These are phyloP conservation scores for Microbotryum lychnidis-dioicae DNA, from an alignment of 1,284 basidiomycete genomes.

Conservation along the genomic window DNA sequence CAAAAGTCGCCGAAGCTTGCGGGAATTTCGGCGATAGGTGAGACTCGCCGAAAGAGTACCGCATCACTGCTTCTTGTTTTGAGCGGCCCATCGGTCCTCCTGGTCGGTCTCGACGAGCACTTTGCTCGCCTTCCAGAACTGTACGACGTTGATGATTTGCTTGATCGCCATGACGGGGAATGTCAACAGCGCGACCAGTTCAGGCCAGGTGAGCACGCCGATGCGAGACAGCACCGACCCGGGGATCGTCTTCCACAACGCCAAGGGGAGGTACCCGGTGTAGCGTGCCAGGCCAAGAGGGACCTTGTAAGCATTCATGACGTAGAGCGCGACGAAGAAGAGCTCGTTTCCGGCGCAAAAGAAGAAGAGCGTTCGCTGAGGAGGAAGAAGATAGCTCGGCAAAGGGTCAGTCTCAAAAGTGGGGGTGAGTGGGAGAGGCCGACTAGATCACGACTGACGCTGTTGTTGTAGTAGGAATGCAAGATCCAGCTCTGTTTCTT, in stretches of 20 bases:
- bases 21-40: too few species aligned
- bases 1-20: too few species aligned
- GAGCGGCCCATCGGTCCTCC: slow-evolving; percentile 26
- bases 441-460: slow-evolving; percentile 45
- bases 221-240: slow-evolving; percentile 23
- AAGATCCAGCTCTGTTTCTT: slow-evolving; percentile 87
- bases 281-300: slow-evolving; percentile 50
- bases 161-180: slow-evolving; percentile 71
- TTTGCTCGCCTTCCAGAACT: slow-evolving; percentile 98
- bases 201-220: slow-evolving; percentile 63
- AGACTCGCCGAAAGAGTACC: not conserved
- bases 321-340: slow-evolving; percentile 92
- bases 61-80: slow-evolving; percentile 7
- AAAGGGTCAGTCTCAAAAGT: not conserved
- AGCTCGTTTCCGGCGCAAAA: slow-evolving; percentile 89
- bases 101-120: slow-evolving; percentile 45
- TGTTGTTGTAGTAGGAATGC: slow-evolving; percentile 88
- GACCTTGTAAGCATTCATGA: slow-evolving; percentile 63
- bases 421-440: not conserved
- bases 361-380: not conserved
- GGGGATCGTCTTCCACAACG: slow-evolving; percentile 27
- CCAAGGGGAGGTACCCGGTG: slow-evolving; percentile 63
- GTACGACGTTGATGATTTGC: slow-evolving; percentile 91
- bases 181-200: slow-evolving; percentile 59
- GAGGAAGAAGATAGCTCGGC: not conserved